Evolutionary conservation across 106 monocot species (phyloP).

Genomic region (Acorus calamus): DNA sequence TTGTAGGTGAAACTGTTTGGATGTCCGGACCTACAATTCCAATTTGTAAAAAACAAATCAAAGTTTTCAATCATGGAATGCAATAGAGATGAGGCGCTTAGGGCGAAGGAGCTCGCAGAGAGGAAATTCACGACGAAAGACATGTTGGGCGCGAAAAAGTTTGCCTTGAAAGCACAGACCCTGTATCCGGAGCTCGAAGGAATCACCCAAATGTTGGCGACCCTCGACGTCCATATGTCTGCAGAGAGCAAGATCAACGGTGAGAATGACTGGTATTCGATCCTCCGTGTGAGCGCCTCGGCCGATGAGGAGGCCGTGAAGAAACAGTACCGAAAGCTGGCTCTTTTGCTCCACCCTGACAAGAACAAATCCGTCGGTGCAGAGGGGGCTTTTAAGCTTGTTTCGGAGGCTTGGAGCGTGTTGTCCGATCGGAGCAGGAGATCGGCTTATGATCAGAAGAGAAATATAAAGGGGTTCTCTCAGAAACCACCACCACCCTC

Average conservation of each 20-base stretch:
- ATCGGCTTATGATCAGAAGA: conserved; percentile 44
- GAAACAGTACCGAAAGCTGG: conserved; percentile 73
- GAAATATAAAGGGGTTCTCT: conserved; percentile 4
- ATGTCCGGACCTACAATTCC: too few relatives aligned
- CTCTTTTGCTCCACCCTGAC: conserved; percentile 62
- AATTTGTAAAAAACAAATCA: too few relatives aligned
- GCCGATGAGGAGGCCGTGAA: conserved; percentile 63
- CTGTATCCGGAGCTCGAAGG: conserved; percentile 57
- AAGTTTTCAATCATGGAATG: conserved; percentile 23
- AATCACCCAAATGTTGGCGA: conserved; percentile 49
- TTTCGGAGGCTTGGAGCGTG: conserved; percentile 57
- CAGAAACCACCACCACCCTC: conserved; percentile 1
- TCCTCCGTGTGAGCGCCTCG: conserved; percentile 26
- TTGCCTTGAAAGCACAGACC: conserved; percentile 54
- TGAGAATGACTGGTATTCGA: conserved; percentile 51
- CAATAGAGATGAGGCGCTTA: conserved; percentile 51
- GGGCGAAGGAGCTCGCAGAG: conserved; percentile 41
- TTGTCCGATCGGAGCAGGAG: conserved; percentile 37
- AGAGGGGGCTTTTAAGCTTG: conserved; percentile 66
- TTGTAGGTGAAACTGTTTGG: too few relatives aligned
- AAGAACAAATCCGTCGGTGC: conserved; percentile 76
- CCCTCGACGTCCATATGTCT: conserved; percentile 38
- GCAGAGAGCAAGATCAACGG: conserved; percentile 30
- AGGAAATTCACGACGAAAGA: conserved; percentile 43
- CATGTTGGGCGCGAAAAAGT: conserved; percentile 36